A percentile compares a stretch with the other conserved stretches of the same genome.
Conservation (phyloP, 768 basidiomycete species). For the Mycena haematopus region DNA sequence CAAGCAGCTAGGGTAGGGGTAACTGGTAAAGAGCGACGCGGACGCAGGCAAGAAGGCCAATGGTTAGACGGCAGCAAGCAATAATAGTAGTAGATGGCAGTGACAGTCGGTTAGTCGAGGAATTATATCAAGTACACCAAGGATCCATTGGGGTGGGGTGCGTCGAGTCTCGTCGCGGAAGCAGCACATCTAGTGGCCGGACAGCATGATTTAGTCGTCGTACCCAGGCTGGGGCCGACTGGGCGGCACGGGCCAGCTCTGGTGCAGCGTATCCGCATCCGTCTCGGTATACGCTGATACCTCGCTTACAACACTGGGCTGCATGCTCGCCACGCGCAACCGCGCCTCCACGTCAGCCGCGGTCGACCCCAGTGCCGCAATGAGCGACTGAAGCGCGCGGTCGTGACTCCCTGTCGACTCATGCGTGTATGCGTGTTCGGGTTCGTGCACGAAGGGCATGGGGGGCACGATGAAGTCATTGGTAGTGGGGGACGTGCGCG, state of each 20-base stretch:
- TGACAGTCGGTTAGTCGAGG: not conserved
- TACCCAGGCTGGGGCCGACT: slow-evolving; percentile 9
- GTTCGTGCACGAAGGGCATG: slow-evolving; percentile 1
- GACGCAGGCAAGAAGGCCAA: not conserved
- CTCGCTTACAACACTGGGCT: slow-evolving; percentile 23
- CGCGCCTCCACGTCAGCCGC: slow-evolving; percentile 54
- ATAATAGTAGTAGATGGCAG: not conserved
- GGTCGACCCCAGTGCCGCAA: slow-evolving; percentile 64
- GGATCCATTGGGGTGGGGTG: not conserved
- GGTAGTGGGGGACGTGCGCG: not conserved
- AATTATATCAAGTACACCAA: not conserved
- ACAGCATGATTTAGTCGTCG: not conserved
- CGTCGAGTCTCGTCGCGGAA: not conserved
- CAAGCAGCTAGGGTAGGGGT: slow-evolving; percentile 6
- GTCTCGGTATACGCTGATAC: slow-evolving; percentile 23
- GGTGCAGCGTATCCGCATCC: slow-evolving; percentile 22
- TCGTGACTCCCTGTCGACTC: slow-evolving; percentile 36
- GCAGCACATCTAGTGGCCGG: not conserved
- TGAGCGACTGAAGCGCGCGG: slow-evolving; percentile 66
- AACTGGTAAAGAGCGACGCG: slow-evolving; percentile 2
- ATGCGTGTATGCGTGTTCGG: slow-evolving; percentile 43
- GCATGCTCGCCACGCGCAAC: slow-evolving; percentile 51
- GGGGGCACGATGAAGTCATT: not conserved
- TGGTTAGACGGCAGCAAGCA: not conserved
- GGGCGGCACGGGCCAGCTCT: slow-evolving; percentile 30